phyloP scores from a whole-genome alignment of 2,329 filamentous ascomycete genomes.

The Ophiostoma piceae region DNA sequence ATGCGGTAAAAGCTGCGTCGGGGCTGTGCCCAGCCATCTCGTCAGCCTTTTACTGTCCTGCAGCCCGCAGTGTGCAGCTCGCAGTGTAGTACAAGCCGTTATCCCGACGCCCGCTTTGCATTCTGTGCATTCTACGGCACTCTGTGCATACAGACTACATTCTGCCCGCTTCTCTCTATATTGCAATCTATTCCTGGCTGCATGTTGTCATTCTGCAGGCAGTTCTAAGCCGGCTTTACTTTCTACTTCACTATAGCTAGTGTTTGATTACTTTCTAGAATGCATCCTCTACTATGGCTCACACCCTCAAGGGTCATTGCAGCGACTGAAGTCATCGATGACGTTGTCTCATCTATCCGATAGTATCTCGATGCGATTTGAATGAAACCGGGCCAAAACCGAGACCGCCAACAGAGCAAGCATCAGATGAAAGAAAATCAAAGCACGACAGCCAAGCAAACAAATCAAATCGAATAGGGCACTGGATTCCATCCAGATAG shows the following conservation, averaged over 20 bases:
- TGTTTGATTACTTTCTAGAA: neutral
- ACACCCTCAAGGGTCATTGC: neutral
- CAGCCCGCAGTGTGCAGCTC: neutral
- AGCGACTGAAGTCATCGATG: neutral
- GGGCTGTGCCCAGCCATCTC: conserved; percentile 8
- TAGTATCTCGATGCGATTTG: neutral
- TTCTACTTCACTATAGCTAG: neutral
- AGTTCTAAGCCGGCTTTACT: neutral
- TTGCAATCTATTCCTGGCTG: conserved; percentile 4
- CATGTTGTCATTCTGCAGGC: conserved; percentile 12
- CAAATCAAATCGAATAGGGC: neutral
- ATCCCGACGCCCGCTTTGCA: neutral
- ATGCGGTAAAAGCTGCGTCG: neutral
- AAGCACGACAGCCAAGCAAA: neutral
- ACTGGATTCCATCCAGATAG: neutral
- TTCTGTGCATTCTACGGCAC: neutral
- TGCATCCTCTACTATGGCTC: neutral
- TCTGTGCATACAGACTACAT: neutral
- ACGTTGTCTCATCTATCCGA: neutral
- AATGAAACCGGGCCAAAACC: neutral
- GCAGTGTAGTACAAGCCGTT: neutral
- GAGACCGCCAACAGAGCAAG: neutral
- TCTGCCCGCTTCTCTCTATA: neutral
- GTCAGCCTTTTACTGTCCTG: neutral
- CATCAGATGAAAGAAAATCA: neutral